phyloP scores from a whole-genome alignment of 164 flowering plant genomes.

The Houttuynia cordata region DNA sequence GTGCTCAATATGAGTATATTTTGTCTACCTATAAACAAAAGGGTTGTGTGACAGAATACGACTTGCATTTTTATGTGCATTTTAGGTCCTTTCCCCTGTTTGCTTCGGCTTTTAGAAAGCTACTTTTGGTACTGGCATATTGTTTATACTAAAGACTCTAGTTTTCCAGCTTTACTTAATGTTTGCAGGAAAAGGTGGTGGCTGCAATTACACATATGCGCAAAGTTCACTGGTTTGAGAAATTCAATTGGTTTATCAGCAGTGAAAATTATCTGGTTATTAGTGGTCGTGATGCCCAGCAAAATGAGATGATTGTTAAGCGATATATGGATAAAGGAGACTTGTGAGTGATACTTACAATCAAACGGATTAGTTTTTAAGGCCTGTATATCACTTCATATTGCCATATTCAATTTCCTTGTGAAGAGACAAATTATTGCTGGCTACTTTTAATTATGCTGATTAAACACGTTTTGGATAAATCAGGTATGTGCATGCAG shows the following conservation, averaged over 20 bases:
- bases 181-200: conserved; percentile 75
- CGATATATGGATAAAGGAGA: conserved; percentile 98
- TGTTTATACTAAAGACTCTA: no score
- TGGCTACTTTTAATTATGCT: background rate
- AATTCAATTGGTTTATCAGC: conserved; percentile 96
- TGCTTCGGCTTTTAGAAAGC: no score
- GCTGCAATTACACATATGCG: conserved; percentile 94
- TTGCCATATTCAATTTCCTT: no score
- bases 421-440: background rate
- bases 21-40: background rate
- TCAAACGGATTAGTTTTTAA: background rate
- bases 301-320: conserved; percentile 97
- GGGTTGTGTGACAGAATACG: no score
- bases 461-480: conserved; percentile 4
- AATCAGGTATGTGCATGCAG: conserved; percentile 91
- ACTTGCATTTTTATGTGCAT: no score
- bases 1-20: conserved; percentile 17
- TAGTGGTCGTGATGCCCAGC: conserved; percentile 98
- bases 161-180: background rate
- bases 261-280: conserved; percentile 93
- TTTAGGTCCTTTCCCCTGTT: no score
- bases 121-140: no score
- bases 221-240: conserved; percentile 99
- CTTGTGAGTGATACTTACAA: conserved; percentile 42
- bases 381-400: background rate